A percentile compares a stretch with the other conserved stretches of the same genome.
phyloP scores from a whole-genome alignment of 257 asterid genomes.

The Solanum clarkiae region DNA sequence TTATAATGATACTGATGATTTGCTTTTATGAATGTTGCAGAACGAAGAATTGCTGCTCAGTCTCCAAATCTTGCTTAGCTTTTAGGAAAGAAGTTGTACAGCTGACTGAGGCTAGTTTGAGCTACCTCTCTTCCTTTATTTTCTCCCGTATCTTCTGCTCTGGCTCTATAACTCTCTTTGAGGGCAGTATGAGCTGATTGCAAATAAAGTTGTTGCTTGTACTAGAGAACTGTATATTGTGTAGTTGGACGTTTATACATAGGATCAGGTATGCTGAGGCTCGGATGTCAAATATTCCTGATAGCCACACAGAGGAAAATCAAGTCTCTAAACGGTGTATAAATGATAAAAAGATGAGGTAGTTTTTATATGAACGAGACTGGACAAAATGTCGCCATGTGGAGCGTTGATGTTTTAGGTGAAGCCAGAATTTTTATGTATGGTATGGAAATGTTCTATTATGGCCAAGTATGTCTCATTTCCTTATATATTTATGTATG shows the following conservation, averaged over 20 bases:
- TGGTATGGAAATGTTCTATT: conserved; percentile 7
- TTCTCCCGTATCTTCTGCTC: background rate
- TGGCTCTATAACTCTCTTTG: background rate
- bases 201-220: conserved; percentile 34
- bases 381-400: conserved; percentile 23
- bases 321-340: conserved; percentile 9
- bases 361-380: conserved; percentile 8
- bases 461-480: conserved; percentile 7
- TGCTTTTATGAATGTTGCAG: conserved; percentile 9
- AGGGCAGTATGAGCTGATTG: conserved; percentile 7
- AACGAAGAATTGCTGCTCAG: conserved; percentile 49
- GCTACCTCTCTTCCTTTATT: conserved; percentile 13
- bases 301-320: conserved; percentile 21
- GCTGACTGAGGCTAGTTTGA: conserved; percentile 82
- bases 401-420: conserved; percentile 17
- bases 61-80: conserved; percentile 16
- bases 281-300: conserved; percentile 14
- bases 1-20: background rate
- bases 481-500: background rate
- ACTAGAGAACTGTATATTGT: conserved; percentile 33
- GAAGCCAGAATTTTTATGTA: conserved; percentile 13
- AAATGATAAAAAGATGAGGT: conserved; percentile 15
- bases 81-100: conserved; percentile 51
- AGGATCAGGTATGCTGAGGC: conserved; percentile 23
- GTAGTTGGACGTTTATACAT: conserved; percentile 26